Conservation (phyloP, 202 grass and related monocot genomes). For the Setaria italica region DNA sequence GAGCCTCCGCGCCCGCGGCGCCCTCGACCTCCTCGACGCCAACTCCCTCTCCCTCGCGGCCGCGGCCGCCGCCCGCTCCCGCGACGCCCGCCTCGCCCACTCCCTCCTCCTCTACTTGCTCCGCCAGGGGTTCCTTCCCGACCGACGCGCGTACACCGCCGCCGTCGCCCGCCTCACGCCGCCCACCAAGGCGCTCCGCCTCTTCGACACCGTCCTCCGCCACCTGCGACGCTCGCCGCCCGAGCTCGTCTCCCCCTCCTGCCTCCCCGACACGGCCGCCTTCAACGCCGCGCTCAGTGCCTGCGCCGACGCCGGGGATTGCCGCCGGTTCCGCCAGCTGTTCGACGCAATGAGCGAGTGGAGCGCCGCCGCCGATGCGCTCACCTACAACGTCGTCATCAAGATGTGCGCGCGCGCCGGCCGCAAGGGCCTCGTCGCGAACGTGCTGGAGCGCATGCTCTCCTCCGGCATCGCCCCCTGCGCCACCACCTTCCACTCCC, state of each 20-base stretch:
- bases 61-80: constrained; percentile 59
- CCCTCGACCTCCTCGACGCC: constrained; percentile 68
- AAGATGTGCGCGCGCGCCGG: constrained; percentile 88
- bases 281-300: constrained; percentile 87
- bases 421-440: constrained; percentile 56
- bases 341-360: constrained; percentile 71
- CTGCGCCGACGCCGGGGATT: constrained; percentile 73
- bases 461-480: constrained; percentile 43
- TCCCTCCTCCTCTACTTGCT: constrained; percentile 66
- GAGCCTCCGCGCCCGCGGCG: constrained; percentile 53
- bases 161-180: constrained; percentile 61
- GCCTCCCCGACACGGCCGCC: constrained; percentile 71
- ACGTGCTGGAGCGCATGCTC: constrained; percentile 50
- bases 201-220: constrained; percentile 70
- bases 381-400: constrained; percentile 83
- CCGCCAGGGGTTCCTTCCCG: constrained; percentile 63
- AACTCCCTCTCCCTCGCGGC: constrained; percentile 82
- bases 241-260: background rate
- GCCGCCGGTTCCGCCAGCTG: constrained; percentile 60
- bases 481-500: constrained; percentile 67
- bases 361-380: constrained; percentile 52
- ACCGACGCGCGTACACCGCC: constrained; percentile 87
- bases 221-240: constrained; percentile 50
- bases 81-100: constrained; percentile 46
- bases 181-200: constrained; percentile 53